phyloP scores from a whole-genome alignment of 1,284 basidiomycete genomes.

The Gymnopus androsaceus region DNA sequence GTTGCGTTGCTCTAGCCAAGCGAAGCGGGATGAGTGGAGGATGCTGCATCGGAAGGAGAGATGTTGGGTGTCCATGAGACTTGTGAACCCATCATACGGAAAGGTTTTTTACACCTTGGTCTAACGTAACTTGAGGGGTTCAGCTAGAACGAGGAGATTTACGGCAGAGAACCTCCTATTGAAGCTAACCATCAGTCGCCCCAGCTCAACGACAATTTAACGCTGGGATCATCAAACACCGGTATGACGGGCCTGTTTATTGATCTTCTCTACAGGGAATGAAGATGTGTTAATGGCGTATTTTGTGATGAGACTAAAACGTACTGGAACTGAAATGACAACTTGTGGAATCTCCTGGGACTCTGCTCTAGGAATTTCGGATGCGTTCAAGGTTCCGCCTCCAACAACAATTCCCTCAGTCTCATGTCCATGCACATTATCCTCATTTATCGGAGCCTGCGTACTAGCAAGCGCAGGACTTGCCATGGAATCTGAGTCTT shows the following conservation, averaged over 20 bases:
- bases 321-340: constrained; percentile 1
- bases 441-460: neutral
- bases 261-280: neutral
- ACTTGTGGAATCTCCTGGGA: neutral
- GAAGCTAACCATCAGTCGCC: constrained; percentile 3
- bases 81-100: too few relatives aligned
- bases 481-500: neutral
- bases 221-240: constrained; percentile 3
- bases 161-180: neutral
- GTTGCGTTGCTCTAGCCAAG: too few relatives aligned
- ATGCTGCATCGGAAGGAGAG: too few relatives aligned
- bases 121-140: too few relatives aligned
- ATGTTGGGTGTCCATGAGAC: too few relatives aligned
- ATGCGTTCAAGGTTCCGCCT: too few relatives aligned
- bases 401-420: neutral
- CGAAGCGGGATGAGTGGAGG: too few relatives aligned
- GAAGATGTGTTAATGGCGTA: neutral
- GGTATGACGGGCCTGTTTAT: neutral
- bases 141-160: neutral
- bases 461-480: neutral
- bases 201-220: constrained; percentile 15
- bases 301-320: neutral
- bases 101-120: too few relatives aligned
- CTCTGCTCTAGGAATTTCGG: too few relatives aligned
- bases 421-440: neutral